Base-by-base conservation (phyloP, 768 basidiomycete genomes). In the Pulveroboletus frians region DNA sequence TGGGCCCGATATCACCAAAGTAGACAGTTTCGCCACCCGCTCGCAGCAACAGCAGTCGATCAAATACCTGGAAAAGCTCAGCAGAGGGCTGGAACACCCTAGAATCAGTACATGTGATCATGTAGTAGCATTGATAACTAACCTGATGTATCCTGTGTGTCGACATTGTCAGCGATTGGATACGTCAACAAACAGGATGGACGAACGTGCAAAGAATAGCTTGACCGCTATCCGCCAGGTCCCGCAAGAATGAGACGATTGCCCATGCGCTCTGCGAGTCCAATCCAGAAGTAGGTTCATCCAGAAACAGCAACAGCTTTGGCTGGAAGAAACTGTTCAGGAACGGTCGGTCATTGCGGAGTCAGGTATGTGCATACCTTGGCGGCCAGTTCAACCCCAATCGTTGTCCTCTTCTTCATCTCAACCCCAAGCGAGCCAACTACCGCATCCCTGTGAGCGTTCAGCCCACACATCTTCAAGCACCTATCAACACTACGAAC, bases 271-370 rank as follows among this genome's bases (percentile, higher is more conserved):
- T 86, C 65, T 91, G 88, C 3, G 88, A 90, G 63, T 92, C 89
- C 14, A 93, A 73, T 30, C 91, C 90, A 21, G 88, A 84, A 0
- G 92, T 94, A 0, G 92, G 92, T 64, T 94, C 91, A 60, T 93
- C 92, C 31, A 92, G 69, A 73, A 94, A 93, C 15, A 94, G 75
- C 0, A 95, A 72, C 0, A 92, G 71, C 63, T 80, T 80, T 1
- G 90, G 92, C 83, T 83, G 51, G 5, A 14, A 17, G 18, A 27
- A 21, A 1, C 3, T 2, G 20, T 42, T 27, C 3, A 30, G 29
- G 9, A n/a, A 50, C 30, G 14, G 4, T 14, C 14, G 0, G 8
- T n/a, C 31, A 17, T 18, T n/a, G 13, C 3, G 9, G 7, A 5
- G 0, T 10, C 29, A 23, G 11, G n/a, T 1, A 10, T 21, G 5